Evolutionary conservation across 2,329 filamentous ascomycete species (phyloP), one percentile per base, ranked within the genome.

Genomic region (Aspergillus ibericus): DNA sequence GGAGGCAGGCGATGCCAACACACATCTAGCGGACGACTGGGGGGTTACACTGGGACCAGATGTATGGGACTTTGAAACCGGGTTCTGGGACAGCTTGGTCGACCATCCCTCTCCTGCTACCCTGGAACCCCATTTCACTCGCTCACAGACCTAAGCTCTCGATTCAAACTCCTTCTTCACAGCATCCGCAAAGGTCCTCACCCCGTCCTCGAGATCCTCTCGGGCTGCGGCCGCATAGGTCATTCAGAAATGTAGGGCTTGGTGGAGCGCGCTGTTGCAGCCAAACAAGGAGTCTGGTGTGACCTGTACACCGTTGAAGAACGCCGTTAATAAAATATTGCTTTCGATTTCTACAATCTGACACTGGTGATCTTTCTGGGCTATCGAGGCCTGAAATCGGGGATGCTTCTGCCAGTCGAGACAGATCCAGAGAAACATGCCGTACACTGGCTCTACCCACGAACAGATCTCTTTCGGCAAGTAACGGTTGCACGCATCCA

Each of bases 401-500:
- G 27, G 25, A 18, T 29, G 42, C 7, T 4, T 12, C 10, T 1
- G 32, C 55, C 55, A 57, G 12, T 47, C 25, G 3, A 57, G 25
- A 4, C 22, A 22, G 16, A 57, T 35, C 55, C 38, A 53, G 12
- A 61, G 35, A 38, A 65, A 65, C 55, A 63, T 61, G 70, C 93
- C 92, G 0, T 91, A 90, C 59, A 82, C 83, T 0, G 92, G 92
- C 0, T 89, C 84, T 16, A 79, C 83, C 91, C 92, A 96, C 71
- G 80, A 85, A 20, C 91, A 88, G 22, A 96, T 78, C 18, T 89
- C 85, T 27, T 71, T 77, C 0, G 92, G 91, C 13, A 96, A 76
- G 66, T 88, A 84, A 59, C 84, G 82, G 71, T 93, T 89, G 71
- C 92, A 96, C 0, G 92, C 91, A 4, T 81, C 80, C 4, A 96